Evolutionary conservation across 192 early-diverging fungal genomes (phyloP).

Genomic region (Pilobolus umbonatus): DNA sequence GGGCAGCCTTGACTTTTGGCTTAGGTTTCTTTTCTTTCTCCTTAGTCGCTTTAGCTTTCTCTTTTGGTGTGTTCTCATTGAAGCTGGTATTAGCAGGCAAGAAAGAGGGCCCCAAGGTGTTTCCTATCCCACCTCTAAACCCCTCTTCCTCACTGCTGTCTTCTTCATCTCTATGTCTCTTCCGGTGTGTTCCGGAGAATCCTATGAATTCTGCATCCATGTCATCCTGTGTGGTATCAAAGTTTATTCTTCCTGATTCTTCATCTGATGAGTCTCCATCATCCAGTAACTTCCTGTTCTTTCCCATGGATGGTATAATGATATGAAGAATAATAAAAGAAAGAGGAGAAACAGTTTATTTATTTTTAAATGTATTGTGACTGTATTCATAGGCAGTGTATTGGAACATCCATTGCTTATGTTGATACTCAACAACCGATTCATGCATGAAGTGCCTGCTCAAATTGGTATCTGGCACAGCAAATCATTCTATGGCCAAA

Average conservation of each 20-base stretch:
- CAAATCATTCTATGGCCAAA: no score
- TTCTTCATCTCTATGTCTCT: constrained; percentile 24
- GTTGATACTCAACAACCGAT: no score
- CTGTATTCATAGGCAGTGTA: no score
- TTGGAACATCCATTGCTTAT: no score
- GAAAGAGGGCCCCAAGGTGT: no score
- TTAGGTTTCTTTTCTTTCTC: constrained; percentile 2
- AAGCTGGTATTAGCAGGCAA: background rate
- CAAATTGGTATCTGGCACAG: no score
- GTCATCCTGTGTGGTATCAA: constrained; percentile 43
- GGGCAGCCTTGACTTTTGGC: constrained; percentile 11
- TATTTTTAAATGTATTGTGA: no score
- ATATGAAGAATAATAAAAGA: no score
- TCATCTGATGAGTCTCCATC: constrained; percentile 37
- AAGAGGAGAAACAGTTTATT: no score
- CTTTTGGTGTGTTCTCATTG: background rate
- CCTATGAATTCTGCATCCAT: constrained; percentile 50
- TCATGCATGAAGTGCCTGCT: no score
- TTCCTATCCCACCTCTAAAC: constrained; percentile 8
- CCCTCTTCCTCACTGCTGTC: constrained; percentile 43
- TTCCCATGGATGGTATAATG: no score
- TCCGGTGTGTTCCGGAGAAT: constrained; percentile 41
- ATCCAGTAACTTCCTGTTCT: constrained; percentile 32
- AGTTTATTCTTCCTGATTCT: constrained; percentile 23
- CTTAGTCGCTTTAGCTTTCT: constrained; percentile 12